These are phyloP conservation scores for Russula ochroleuca DNA, from an alignment of 768 basidiomycete genomes.

Conservation along the genomic window DNA sequence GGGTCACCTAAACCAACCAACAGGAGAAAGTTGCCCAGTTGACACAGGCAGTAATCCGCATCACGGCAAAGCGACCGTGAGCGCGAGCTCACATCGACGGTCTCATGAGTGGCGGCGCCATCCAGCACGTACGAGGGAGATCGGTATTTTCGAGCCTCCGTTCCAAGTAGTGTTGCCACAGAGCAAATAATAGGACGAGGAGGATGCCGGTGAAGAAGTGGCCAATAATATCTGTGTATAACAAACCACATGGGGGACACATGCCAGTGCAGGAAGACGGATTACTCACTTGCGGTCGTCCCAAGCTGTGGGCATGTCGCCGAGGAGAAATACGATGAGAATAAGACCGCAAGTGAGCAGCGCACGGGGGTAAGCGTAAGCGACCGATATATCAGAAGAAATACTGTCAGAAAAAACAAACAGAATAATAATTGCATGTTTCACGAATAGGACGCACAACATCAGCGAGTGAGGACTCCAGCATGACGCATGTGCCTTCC, in stretches of 20 bases:
- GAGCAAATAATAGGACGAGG: conserved; percentile 51
- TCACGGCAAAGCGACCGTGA: conserved; percentile 55
- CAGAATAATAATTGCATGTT: neutral
- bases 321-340: conserved; percentile 68
- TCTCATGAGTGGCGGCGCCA: conserved; percentile 62
- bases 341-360: conserved; percentile 65
- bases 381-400: conserved; percentile 35
- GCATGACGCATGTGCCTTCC: conserved; percentile 49
- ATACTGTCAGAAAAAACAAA: neutral
- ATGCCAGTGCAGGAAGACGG: neutral
- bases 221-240: conserved; percentile 68
- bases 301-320: conserved; percentile 57
- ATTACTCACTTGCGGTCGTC: conserved; percentile 54
- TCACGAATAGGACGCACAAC: conserved; percentile 43
- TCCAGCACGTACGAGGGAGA: conserved; percentile 30
- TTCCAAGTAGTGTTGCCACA: conserved; percentile 66
- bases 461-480: conserved; percentile 53
- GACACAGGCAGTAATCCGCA: conserved; percentile 59
- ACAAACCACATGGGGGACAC: neutral
- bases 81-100: conserved; percentile 59
- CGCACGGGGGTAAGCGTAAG: conserved; percentile 62
- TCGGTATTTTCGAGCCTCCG: conserved; percentile 26
- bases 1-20: conserved; percentile 52
- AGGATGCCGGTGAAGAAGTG: conserved; percentile 59
- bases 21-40: conserved; percentile 56